phyloP scores from a whole-genome alignment of 495 filamentous ascomycete species.

The Penicillium pancosmium region DNA sequence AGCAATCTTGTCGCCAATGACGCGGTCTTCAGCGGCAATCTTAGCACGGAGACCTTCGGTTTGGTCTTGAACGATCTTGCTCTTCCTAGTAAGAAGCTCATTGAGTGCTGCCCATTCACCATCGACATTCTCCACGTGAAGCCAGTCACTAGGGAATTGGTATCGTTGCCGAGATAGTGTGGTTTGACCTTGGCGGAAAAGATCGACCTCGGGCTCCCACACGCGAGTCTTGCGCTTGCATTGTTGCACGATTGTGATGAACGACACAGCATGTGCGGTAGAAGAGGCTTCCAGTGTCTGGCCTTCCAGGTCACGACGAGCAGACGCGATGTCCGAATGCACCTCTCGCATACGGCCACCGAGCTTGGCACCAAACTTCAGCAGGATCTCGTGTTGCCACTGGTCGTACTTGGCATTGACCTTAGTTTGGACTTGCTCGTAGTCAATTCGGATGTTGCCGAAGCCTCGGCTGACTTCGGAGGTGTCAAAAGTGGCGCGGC shows the following conservation, averaged over 20 bases:
- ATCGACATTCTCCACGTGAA: constrained; percentile 91
- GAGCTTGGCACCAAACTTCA: constrained; percentile 86
- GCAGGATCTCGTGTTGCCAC: constrained; percentile 96
- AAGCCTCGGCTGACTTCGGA: constrained; percentile 89
- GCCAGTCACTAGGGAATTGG: constrained; percentile 90
- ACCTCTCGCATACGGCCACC: constrained; percentile 90
- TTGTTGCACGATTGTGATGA: constrained; percentile 96
- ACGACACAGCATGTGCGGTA: constrained; percentile 93
- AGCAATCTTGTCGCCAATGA: constrained; percentile 81
- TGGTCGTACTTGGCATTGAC: constrained; percentile 99
- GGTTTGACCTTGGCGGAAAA: constrained; percentile 92
- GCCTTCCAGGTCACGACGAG: constrained; percentile 82
- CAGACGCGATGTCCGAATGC: constrained; percentile 83
- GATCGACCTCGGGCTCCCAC: constrained; percentile 94
- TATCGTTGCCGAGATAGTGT: constrained; percentile 87
- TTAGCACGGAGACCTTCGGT: constrained; percentile 95
- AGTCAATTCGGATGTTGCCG: constrained; percentile 91
- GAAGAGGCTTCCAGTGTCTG: constrained; percentile 90
- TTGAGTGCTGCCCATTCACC: constrained; percentile 90
- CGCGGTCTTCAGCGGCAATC: constrained; percentile 89
- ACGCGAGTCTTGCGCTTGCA: constrained; percentile 89
- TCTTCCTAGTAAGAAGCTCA: constrained; percentile 84
- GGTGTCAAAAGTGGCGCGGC: constrained; percentile 91
- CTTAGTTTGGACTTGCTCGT: constrained; percentile 96
- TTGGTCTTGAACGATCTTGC: constrained; percentile 92